Base-by-base conservation (phyloP, 371 early-diverging fungal genomes). In the Mucor plumbeus region DNA sequence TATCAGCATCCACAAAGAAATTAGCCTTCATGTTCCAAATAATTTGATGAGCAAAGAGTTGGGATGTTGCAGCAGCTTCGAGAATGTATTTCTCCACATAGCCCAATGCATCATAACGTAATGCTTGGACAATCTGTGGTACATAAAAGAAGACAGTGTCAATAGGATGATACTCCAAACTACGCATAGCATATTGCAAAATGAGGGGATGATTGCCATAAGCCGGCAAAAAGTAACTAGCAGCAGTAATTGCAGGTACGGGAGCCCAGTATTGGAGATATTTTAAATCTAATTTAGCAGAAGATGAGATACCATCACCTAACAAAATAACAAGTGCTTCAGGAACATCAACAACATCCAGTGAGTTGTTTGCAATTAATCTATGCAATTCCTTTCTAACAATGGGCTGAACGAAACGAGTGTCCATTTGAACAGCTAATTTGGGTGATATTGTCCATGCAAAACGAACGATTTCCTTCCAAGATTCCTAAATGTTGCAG, bases 1-100 rank as follows among this genome's bases (percentile, higher is more conserved):
- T 95, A 74, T 95, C 94, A 26, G 84, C 81, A 87, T 92, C 87
- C 65, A 98, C 90, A 92, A 90, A 84, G 41, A 76, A 81, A 80
- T 99, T 99, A 55, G 99, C 99, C 41, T 96, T 93, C 96, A 99
- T 98, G 75, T 99, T 99, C 99, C 99, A 99, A 58, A 99, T 98
- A 56, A 99, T 96, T 79, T 99, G 99, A 80, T 99, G 99, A 5
- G 98, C 95, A 86, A 99, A 99, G 39, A 95, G 83, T 74, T 96
- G 99, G 5, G 96, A 96, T 0, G 92, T 89, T 68, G 88, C 87
- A 5, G 96, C 99, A 1, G 99, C 94, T 40, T 92, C 89, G 79
- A 99, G 79, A 40, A 99, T 96, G 64, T 92, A 97, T 43, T 91
- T 88, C 73, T 97, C 96, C 5, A 94, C 92, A 73, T 97, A 98